Evolutionary conservation across 768 basidiomycete species (phyloP).

Genomic region (Tephrocybe sp.): DNA sequence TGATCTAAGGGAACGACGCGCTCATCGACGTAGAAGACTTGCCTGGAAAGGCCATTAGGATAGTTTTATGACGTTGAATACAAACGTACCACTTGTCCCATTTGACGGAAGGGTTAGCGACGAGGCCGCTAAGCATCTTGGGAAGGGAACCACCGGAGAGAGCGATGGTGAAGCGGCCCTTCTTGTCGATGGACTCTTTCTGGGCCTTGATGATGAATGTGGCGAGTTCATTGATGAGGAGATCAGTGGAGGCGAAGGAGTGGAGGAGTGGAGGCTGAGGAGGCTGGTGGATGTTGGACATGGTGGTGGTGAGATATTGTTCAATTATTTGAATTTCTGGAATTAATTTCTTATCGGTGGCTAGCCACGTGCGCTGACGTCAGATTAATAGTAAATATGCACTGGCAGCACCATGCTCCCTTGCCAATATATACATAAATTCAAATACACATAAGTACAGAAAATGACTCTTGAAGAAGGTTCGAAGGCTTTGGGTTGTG

Average conservation of each 20-base stretch:
- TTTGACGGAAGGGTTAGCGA: constrained; percentile 60
- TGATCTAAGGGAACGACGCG: constrained; percentile 91
- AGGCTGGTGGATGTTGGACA: constrained; percentile 45
- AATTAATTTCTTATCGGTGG: constrained; percentile 9
- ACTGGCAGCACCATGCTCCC: too few species aligned
- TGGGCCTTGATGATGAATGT: constrained; percentile 84
- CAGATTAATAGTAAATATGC: too few species aligned
- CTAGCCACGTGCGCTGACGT: too few species aligned
- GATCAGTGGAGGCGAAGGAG: constrained; percentile 58
- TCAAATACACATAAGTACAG: too few species aligned
- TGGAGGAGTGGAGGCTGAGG: constrained; percentile 68
- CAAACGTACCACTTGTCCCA: constrained; percentile 89
- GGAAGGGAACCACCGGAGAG: constrained; percentile 93
- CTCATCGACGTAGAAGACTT: constrained; percentile 97
- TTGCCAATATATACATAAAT: too few species aligned
- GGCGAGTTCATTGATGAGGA: constrained; percentile 67
- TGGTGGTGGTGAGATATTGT: constrained; percentile 12
- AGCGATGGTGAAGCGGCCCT: constrained; percentile 89
- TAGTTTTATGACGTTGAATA: background rate
- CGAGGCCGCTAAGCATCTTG: constrained; percentile 71
- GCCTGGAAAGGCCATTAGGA: constrained; percentile 50
- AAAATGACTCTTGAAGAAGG: too few species aligned
- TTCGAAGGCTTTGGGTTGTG: constrained; percentile 27
- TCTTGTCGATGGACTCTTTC: constrained; percentile 83
- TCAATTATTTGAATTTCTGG: background rate